A percentile compares a stretch with the other conserved stretches of the same genome.
phyloP scores from a whole-genome alignment of 1,284 basidiomycete species.

The Ceratobasidium theobromae region DNA sequence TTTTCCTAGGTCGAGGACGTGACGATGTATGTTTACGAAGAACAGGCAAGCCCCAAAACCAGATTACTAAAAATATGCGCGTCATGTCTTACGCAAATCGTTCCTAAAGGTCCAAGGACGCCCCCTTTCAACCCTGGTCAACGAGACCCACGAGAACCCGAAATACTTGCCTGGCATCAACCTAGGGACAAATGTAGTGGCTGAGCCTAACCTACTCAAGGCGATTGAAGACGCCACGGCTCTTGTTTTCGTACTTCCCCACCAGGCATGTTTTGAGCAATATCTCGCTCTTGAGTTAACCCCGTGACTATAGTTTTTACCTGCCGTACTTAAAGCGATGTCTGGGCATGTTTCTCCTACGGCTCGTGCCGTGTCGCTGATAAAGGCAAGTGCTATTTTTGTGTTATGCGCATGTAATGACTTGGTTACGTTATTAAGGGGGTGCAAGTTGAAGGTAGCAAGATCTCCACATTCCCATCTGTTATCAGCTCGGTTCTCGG shows the following conservation, averaged over 20 bases:
- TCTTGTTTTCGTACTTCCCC: conserved; percentile 56
- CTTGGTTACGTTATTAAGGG: conserved; percentile 40
- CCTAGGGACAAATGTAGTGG: conserved; percentile 54
- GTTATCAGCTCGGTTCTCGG: conserved; percentile 54
- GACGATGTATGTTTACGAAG: conserved; percentile 54
- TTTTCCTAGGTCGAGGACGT: conserved; percentile 41
- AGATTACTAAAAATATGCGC: not conserved
- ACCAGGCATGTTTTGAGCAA: conserved; percentile 44
- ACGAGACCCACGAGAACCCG: conserved; percentile 55
- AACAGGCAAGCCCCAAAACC: conserved; percentile 43
- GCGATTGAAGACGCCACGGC: conserved; percentile 55
- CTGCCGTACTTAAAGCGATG: conserved; percentile 43
- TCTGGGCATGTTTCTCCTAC: conserved; percentile 46
- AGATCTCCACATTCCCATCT: conserved; percentile 57
- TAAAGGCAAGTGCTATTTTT: conserved; percentile 43
- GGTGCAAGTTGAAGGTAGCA: conserved; percentile 51
- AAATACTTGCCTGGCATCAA: conserved; percentile 55
- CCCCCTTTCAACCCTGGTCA: conserved; percentile 56
- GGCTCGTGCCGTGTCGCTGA: conserved; percentile 50
- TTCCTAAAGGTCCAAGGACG: conserved; percentile 50
- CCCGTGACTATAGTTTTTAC: conserved; percentile 44
- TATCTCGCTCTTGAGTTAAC: not conserved
- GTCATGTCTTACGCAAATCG: conserved; percentile 1
- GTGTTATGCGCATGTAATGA: not conserved
- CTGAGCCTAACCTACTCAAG: conserved; percentile 50